These are phyloP conservation scores for Phytopythium mirpurense DNA, from an alignment of 352 stramenopile species.

Conservation along the genomic window DNA sequence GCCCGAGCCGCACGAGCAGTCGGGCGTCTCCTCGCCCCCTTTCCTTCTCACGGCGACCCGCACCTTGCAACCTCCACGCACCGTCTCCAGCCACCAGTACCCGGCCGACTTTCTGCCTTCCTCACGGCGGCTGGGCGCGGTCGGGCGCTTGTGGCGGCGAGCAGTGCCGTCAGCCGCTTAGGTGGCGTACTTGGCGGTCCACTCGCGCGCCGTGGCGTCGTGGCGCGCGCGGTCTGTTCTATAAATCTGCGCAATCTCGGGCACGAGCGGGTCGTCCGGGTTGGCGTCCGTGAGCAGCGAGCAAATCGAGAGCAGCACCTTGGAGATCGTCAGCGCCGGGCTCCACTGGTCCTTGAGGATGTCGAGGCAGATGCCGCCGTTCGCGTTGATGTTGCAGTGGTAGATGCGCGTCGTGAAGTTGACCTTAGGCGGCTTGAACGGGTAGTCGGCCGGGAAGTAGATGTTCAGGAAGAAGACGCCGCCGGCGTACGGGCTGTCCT, in stretches of 20 bases:
- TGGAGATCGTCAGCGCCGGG: slow-evolving; percentile 98
- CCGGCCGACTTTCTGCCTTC: background rate
- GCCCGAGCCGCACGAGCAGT: background rate
- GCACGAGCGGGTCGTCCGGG: slow-evolving; percentile 97
- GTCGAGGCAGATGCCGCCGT: slow-evolving; percentile 99
- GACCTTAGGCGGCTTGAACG: slow-evolving; percentile 98
- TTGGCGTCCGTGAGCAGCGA: slow-evolving; percentile 99
- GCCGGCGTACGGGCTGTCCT: slow-evolving; percentile 97
- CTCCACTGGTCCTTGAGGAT: slow-evolving; percentile 99
- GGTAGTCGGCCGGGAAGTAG: slow-evolving; percentile 99
- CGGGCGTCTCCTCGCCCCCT: background rate
- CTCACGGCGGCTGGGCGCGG: background rate
- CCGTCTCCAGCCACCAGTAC: background rate
- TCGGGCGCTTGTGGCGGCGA: background rate
- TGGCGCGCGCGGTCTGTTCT: slow-evolving; percentile 91
- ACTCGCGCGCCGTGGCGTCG: slow-evolving; percentile 95
- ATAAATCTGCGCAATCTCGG: slow-evolving; percentile 93
- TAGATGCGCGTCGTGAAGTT: slow-evolving; percentile 99
- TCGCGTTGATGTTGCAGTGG: slow-evolving; percentile 99
- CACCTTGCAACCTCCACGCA: background rate
- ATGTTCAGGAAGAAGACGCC: slow-evolving; percentile 99
- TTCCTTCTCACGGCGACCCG: background rate
- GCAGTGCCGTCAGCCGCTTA: slow-evolving; percentile 38
- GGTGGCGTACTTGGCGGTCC: slow-evolving; percentile 98
- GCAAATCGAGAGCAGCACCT: slow-evolving; percentile 99